Evolutionary conservation across 441 rosid genomes (phyloP).

Genomic region (California macrophylla): DNA sequence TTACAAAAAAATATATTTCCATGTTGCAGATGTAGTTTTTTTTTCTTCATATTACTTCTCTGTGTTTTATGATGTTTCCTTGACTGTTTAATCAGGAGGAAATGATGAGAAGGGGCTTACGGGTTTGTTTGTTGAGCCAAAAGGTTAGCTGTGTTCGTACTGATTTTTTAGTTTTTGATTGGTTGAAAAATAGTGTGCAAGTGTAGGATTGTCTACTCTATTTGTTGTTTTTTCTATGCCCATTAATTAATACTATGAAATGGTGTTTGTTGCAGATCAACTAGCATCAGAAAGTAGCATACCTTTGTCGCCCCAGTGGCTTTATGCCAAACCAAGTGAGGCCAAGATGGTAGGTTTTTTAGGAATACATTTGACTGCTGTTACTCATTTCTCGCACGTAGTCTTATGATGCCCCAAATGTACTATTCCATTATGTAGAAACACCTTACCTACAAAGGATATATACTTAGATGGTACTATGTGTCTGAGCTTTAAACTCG

Average conservation of each 20-base stretch:
- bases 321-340: conserved; percentile 66
- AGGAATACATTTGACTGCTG: background rate
- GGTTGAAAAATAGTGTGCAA: background rate
- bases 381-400: background rate
- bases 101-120: conserved; percentile 29
- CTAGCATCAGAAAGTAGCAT: conserved; percentile 59
- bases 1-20: too few species aligned
- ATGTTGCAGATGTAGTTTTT: too few species aligned
- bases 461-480: background rate
- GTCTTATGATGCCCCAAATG: background rate
- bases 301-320: conserved; percentile 93
- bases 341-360: conserved; percentile 38
- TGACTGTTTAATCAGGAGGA: conserved; percentile 32
- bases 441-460: background rate
- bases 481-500: background rate
- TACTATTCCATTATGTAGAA: background rate
- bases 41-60: background rate
- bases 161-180: background rate
- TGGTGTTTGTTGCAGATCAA: conserved; percentile 39
- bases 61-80: background rate
- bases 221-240: background rate
- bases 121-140: conserved; percentile 33
- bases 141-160: conserved; percentile 28
- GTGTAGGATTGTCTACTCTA: background rate
- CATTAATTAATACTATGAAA: background rate